Evolutionary conservation across 805 yeast species (phyloP).

Genomic region (Dipodascus geniculatus): DNA sequence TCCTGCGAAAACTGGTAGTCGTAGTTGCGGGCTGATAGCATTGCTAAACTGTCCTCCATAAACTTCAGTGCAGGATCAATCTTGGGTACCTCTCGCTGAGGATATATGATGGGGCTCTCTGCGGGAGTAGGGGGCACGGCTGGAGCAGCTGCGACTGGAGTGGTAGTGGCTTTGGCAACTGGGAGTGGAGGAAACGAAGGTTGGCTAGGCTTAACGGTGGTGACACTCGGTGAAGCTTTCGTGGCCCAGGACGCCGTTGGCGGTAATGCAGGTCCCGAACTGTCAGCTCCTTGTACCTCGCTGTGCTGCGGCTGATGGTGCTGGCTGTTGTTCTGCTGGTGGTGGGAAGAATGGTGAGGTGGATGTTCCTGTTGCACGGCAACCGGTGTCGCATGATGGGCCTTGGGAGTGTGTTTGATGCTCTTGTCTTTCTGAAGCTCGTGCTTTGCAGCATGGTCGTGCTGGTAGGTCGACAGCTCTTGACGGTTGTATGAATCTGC

Average conservation of each 20-base stretch:
- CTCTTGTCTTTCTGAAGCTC: slow-evolving; percentile 8
- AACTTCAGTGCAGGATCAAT: slow-evolving; percentile 10
- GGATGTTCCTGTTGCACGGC: slow-evolving; percentile 1
- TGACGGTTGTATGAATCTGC: slow-evolving; percentile 93
- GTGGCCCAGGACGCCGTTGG: slow-evolving; percentile 62
- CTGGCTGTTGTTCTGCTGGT: neutral
- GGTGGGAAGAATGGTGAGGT: slow-evolving; percentile 8
- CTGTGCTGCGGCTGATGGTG: no score
- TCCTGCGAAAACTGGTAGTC: neutral
- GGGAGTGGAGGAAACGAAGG: slow-evolving; percentile 41
- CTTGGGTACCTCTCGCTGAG: slow-evolving; percentile 7
- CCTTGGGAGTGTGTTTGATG: slow-evolving; percentile 8
- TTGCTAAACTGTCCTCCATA: slow-evolving; percentile 9
- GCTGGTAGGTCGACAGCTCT: slow-evolving; percentile 62
- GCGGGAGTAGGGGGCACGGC: slow-evolving; percentile 20
- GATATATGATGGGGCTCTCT: slow-evolving; percentile 4
- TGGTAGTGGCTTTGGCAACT: slow-evolving; percentile 40
- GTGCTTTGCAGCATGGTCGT: slow-evolving; percentile 24
- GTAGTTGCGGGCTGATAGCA: slow-evolving; percentile 1
- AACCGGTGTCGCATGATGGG: slow-evolving; percentile 2
- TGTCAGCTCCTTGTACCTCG: slow-evolving; percentile 13
- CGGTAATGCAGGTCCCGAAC: slow-evolving; percentile 44
- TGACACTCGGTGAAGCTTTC: slow-evolving; percentile 14
- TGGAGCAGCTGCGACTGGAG: slow-evolving; percentile 19
- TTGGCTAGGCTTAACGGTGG: slow-evolving; percentile 25